Evolutionary conservation across 805 yeast genomes (phyloP).

Genomic region (Candida boidinii): DNA sequence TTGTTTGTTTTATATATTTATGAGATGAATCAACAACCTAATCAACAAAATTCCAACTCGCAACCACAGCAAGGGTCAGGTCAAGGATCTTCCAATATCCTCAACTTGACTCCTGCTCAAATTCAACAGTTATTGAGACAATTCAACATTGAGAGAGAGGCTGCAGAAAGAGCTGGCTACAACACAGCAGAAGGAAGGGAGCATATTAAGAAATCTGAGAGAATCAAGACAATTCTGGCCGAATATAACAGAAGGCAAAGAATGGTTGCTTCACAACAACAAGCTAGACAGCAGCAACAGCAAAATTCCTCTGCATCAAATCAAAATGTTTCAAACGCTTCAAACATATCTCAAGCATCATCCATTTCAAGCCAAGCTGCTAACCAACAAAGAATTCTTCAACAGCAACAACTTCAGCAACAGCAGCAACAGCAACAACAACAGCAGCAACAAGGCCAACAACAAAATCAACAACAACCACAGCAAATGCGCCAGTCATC

Average conservation of each 20-base stretch:
- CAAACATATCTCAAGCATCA: too few relatives aligned
- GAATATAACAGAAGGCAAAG: conserved; percentile 26
- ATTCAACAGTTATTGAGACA: conserved; percentile 54
- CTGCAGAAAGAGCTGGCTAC: conserved; percentile 55
- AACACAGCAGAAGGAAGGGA: conserved; percentile 55
- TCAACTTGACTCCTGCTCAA: conserved; percentile 17
- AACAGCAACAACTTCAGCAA: conserved; percentile 7
- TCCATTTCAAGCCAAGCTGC: too few relatives aligned
- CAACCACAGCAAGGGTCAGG: conserved; percentile 13
- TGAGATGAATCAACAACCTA: neutral
- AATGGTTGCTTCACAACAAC: conserved; percentile 21
- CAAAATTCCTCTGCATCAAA: neutral
- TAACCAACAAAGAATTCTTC: too few relatives aligned
- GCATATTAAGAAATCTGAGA: conserved; percentile 54
- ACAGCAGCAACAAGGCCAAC: conserved; percentile 10
- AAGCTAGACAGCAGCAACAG: conserved; percentile 15
- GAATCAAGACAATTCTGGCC: conserved; percentile 51
- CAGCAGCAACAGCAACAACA: conserved; percentile 5
- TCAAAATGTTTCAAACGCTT: neutral
- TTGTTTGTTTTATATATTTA: neutral
- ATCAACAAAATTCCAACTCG: neutral
- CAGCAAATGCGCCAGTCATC: neutral
- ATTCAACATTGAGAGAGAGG: conserved; percentile 47
- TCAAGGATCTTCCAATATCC: conserved; percentile 1
- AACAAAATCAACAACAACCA: neutral